Conservation (phyloP, 371 early-diverging fungal genomes). For the Saksenaea vasiformis region DNA sequence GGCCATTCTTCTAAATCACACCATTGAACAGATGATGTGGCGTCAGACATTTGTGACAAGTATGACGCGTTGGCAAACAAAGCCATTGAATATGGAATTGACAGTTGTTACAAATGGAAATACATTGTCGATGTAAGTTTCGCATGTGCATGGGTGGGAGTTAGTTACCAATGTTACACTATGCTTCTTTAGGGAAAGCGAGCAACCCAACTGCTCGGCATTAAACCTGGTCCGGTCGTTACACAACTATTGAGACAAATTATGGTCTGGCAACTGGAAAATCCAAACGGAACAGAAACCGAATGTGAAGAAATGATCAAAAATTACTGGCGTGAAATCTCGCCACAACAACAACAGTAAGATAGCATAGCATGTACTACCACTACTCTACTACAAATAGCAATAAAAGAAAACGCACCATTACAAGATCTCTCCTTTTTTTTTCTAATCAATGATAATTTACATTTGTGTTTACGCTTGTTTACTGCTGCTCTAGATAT, state of each 20-base stretch:
- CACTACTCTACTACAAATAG: too few species aligned
- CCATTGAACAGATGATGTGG: constrained; percentile 2
- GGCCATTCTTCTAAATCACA: neutral
- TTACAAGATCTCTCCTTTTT: neutral
- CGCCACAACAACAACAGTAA: neutral
- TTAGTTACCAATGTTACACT: neutral
- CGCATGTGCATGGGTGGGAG: neutral
- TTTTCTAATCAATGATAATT: too few species aligned
- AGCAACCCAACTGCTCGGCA: constrained; percentile 54
- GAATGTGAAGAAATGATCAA: constrained; percentile 56
- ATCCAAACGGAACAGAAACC: constrained; percentile 61
- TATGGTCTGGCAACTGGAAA: constrained; percentile 77
- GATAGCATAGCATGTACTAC: neutral
- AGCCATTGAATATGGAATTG: constrained; percentile 46
- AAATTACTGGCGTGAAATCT: constrained; percentile 30
- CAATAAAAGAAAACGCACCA: neutral
- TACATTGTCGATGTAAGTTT: constrained; percentile 63
- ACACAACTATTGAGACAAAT: constrained; percentile 52
- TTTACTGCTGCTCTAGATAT: neutral
- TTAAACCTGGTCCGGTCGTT: constrained; percentile 69
- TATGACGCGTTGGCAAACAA: constrained; percentile 41
- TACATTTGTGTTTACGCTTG: neutral
- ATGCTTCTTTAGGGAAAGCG: constrained; percentile 56
- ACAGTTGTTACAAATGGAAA: constrained; percentile 60
- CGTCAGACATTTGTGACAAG: constrained; percentile 19